Percentiles rank a stretch among this genome's conserved stretches.
Conservation (phyloP, 148 eudicot genomes). For the Chenopodium quinoa region DNA sequence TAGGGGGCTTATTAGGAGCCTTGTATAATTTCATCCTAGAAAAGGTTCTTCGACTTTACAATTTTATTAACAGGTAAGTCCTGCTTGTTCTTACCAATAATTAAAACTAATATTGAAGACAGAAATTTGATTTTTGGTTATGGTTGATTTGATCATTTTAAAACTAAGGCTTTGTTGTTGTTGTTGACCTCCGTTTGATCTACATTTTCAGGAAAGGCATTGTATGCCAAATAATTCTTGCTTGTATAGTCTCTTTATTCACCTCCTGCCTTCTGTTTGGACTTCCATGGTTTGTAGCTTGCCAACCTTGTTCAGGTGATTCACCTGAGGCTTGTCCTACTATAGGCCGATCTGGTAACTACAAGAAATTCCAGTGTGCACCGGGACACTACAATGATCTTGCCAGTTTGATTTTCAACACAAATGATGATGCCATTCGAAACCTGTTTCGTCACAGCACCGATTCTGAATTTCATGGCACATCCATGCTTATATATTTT, state of each 20-base stretch:
- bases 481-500: conserved; percentile 68
- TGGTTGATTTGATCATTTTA: too few species aligned
- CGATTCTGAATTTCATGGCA: conserved; percentile 67
- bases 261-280: conserved; percentile 90
- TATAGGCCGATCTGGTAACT: conserved; percentile 83
- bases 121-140: too few species aligned
- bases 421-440: conserved; percentile 85
- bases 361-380: conserved; percentile 84
- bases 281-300: conserved; percentile 85
- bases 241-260: conserved; percentile 66
- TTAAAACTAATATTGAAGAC: not conserved
- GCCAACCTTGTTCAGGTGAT: conserved; percentile 71
- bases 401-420: conserved; percentile 90
- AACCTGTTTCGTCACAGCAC: conserved; percentile 86
- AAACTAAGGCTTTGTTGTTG: too few species aligned
- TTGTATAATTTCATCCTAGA: conserved; percentile 61
- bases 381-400: conserved; percentile 89
- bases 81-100: not conserved
- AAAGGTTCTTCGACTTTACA: conserved; percentile 66
- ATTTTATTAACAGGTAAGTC: conserved; percentile 63
- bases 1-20: conserved; percentile 80
- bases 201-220: conserved; percentile 63
- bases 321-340: conserved; percentile 80
- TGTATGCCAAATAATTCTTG: conserved; percentile 52
- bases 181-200: conserved; percentile 16